Base-by-base conservation (phyloP, 1,284 basidiomycete species). In the Marasmius tenuissimus region DNA sequence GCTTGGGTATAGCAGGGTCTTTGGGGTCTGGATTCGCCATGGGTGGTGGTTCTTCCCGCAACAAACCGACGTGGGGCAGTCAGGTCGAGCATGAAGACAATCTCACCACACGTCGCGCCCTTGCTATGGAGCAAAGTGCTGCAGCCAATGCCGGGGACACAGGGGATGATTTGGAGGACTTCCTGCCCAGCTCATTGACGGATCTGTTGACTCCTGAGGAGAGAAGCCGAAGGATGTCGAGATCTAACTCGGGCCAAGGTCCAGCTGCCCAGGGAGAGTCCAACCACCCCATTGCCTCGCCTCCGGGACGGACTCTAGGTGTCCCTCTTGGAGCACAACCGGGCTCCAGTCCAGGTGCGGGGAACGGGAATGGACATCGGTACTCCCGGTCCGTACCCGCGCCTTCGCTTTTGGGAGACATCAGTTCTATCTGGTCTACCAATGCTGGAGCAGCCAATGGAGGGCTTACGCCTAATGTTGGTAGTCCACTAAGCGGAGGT, bases 191-290 rank as follows among this genome's bases (percentile, higher is more conserved):
- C 58, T 93, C 89, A 8, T 76, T 97, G 55, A 92, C 87, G n/a
- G 94, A 96, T 64, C 79, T 97, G 16, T 78, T 97, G 50, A 96
- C 93, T 0, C 93, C 93, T 0, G 91, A 89, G 64, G 95, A 97
- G 73, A 73, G 79, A 56, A 89, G 85, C 38, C 80, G 94, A 48
- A 78, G 93, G 52, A 86, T 93, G 84, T 92, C 89, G 18, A 84
- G 91, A 57, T 87, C 85, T 16, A 84, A 85, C 58, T 83, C 84
- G 27, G 79, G 76, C 56, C 77, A 80, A 66, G 68, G 73, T 57
- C 63, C 76, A 62, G 62, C 63, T 61, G 64, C 48, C 61, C 66
- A 63, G 14, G 49, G 45, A 55, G 49, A 35, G 14, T 27, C 33
- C 6, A 35, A 12, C 3, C 49, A 22, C 8, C 49, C 49, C 49